A percentile compares a stretch with the other conserved stretches of the same genome.
These are phyloP conservation scores for Petunia axillaris DNA, from an alignment of 257 asterid species.

Conservation along the genomic window DNA sequence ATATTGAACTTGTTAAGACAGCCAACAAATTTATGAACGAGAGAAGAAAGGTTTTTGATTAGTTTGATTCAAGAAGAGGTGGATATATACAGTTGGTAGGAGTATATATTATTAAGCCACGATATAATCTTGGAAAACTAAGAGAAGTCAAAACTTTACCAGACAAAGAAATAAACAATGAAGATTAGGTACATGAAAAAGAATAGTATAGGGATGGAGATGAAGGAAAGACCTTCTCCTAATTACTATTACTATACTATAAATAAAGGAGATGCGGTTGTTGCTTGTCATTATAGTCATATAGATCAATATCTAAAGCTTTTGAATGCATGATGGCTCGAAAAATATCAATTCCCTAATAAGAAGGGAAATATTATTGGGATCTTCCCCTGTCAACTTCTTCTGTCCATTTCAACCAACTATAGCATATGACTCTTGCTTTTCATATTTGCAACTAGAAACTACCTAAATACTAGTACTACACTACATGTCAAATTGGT, in stretches of 20 bases:
- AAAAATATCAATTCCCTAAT: background rate
- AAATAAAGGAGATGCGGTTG: slow-evolving; percentile 10
- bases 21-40: no score
- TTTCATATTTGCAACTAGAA: slow-evolving; percentile 4
- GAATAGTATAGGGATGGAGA: background rate
- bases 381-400: background rate
- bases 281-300: slow-evolving; percentile 23
- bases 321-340: background rate
- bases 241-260: background rate
- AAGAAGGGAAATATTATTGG: background rate
- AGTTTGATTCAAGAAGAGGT: background rate
- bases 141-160: background rate
- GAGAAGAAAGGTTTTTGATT: background rate
- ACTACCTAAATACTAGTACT: background rate
- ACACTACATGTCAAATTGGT: background rate
- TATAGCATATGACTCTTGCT: background rate
- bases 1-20: no score
- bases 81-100: no score
- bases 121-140: background rate
- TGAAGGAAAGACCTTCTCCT: background rate
- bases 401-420: background rate
- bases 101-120: background rate
- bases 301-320: background rate
- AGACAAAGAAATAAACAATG: background rate
- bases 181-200: background rate